phyloP scores from a whole-genome alignment of 169 alveolate genomes.

The Babesia bovis region DNA sequence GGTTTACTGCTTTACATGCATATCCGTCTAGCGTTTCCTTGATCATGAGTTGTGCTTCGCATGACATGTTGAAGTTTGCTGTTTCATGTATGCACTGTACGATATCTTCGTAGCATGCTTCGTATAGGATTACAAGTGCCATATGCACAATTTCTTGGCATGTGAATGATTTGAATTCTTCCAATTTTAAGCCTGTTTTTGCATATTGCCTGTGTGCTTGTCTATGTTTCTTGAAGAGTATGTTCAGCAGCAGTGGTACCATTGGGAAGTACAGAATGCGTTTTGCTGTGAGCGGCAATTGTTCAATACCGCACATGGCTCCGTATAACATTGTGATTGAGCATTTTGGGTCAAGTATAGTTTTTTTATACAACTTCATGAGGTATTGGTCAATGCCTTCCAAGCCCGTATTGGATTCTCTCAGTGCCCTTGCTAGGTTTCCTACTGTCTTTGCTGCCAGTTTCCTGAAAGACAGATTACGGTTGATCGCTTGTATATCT shows the following conservation, averaged over 20 bases:
- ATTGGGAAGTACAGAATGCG: slow-evolving; percentile 57
- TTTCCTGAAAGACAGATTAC: slow-evolving; percentile 43
- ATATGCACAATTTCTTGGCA: slow-evolving; percentile 60
- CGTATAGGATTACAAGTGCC: slow-evolving; percentile 43
- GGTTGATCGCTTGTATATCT: slow-evolving; percentile 26
- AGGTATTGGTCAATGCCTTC: slow-evolving; percentile 60
- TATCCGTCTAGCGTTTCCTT: slow-evolving; percentile 58
- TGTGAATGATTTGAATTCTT: slow-evolving; percentile 37
- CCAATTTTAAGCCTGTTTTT: slow-evolving; percentile 19
- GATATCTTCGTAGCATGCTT: slow-evolving; percentile 60
- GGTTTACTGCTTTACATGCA: slow-evolving; percentile 43
- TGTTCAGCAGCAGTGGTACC: slow-evolving; percentile 55
- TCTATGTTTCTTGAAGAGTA: slow-evolving; percentile 40
- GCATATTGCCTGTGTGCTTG: slow-evolving; percentile 14
- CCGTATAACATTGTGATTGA: slow-evolving; percentile 55
- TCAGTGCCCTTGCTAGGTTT: slow-evolving; percentile 35
- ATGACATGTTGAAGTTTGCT: slow-evolving; percentile 43
- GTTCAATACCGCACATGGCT: slow-evolving; percentile 59
- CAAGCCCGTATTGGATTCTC: slow-evolving; percentile 45
- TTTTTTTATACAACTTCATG: slow-evolving; percentile 54
- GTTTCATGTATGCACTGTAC: slow-evolving; percentile 56
- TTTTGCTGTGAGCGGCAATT: slow-evolving; percentile 52
- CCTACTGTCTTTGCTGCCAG: slow-evolving; percentile 54
- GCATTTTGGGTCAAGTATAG: slow-evolving; percentile 31
- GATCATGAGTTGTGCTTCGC: slow-evolving; percentile 55